phyloP scores from a whole-genome alignment of 192 early-diverging fungal genomes.

The Phycomyces nitens region DNA sequence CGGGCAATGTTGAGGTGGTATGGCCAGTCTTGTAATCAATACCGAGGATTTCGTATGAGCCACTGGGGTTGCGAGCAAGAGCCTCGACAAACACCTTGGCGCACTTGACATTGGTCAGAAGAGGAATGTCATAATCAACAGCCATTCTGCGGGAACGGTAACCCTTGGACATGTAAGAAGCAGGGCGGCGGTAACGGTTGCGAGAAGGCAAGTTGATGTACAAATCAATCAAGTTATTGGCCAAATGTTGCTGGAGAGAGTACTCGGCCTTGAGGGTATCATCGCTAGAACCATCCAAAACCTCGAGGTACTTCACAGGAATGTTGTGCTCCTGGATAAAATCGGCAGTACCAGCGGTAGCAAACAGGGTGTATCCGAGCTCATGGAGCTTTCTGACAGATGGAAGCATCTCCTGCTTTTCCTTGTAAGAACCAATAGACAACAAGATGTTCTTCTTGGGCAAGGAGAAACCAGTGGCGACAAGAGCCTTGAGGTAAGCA shows the following conservation, averaged over 20 bases:
- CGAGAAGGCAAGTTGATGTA: conserved; percentile 99
- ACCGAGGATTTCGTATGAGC: conserved; percentile 61
- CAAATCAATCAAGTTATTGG: conserved; percentile 95
- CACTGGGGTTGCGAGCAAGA: conserved; percentile 60
- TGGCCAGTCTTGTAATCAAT: conserved; percentile 92
- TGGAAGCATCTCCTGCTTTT: conserved; percentile 93
- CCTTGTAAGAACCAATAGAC: conserved; percentile 98
- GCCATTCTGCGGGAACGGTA: conserved; percentile 97
- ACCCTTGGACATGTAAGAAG: conserved; percentile 91
- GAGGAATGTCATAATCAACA: conserved; percentile 91
- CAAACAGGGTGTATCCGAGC: conserved; percentile 90
- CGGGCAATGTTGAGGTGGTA: conserved; percentile 79
- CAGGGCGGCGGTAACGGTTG: conserved; percentile 93
- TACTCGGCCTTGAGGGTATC: conserved; percentile 77
- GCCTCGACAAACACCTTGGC: conserved; percentile 98
- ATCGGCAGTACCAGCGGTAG: conserved; percentile 94
- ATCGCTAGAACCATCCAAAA: conserved; percentile 54
- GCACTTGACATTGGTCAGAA: conserved; percentile 99
- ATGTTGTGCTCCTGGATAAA: conserved; percentile 95
- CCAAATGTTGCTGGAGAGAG: conserved; percentile 89
- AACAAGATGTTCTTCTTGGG: conserved; percentile 96
- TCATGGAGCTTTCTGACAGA: conserved; percentile 83
- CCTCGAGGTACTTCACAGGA: conserved; percentile 87
- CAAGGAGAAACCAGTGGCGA: conserved; percentile 88
- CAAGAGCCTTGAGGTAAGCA: conserved; percentile 93